Percentiles rank a stretch among this genome's conserved stretches.
These are phyloP conservation scores for Plasmodium gonderi DNA, from an alignment of 169 alveolate genomes.

Conservation along the genomic window DNA sequence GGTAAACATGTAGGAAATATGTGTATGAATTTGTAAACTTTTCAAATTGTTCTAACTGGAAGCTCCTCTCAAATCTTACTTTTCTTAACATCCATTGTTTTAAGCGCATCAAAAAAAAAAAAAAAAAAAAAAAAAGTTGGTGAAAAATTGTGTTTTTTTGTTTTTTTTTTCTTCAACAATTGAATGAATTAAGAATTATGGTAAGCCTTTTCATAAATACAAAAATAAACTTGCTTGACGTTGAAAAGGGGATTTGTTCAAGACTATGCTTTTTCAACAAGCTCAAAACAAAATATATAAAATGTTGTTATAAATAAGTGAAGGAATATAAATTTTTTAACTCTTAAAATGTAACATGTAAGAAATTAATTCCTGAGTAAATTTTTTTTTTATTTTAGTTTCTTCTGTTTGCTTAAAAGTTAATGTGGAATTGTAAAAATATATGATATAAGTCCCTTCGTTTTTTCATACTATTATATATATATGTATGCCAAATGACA, in stretches of 20 bases:
- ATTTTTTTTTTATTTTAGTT: too few species aligned
- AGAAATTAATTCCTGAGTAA: too few species aligned
- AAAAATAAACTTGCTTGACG: neutral
- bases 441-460: too few species aligned
- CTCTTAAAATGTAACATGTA: too few species aligned
- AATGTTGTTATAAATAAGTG: neutral
- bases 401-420: too few species aligned
- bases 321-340: neutral
- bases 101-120: neutral
- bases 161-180: neutral
- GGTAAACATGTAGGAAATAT: neutral
- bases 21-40: neutral
- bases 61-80: neutral
- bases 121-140: neutral
- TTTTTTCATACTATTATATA: too few species aligned
- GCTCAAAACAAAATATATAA: neutral
- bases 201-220: neutral
- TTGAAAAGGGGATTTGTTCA: neutral
- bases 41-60: neutral
- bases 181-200: neutral
- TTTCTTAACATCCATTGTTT: neutral
- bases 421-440: too few species aligned
- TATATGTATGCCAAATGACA: too few species aligned
- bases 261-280: neutral
- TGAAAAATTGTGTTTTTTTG: neutral